phyloP scores from a whole-genome alignment of 257 asterid species.

The Striga asiatica region DNA sequence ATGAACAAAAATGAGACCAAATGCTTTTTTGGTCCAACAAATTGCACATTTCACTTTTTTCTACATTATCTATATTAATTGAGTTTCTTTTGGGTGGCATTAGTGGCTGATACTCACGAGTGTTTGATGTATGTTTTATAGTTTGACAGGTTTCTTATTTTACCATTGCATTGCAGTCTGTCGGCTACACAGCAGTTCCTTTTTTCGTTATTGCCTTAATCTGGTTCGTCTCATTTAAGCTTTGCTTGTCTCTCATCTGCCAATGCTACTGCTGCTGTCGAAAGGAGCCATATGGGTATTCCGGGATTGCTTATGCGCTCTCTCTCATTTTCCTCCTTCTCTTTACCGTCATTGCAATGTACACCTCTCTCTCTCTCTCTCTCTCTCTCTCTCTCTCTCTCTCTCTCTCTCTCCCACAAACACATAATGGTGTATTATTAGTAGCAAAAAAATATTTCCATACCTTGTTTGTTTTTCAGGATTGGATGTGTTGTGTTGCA shows the following conservation, averaged over 20 bases:
- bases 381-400: no score
- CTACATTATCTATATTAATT: no score
- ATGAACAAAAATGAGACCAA: no score
- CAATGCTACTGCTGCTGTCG: slow-evolving; percentile 46
- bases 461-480: slow-evolving; percentile 27
- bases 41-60: no score
- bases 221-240: slow-evolving; percentile 56
- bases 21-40: no score
- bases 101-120: neutral
- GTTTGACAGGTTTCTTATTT: neutral
- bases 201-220: slow-evolving; percentile 43
- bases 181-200: slow-evolving; percentile 56
- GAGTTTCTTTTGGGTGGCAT: neutral
- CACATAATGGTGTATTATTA: no score
- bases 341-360: slow-evolving; percentile 52
- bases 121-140: neutral
- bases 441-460: neutral
- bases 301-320: slow-evolving; percentile 54
- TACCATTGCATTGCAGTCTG: slow-evolving; percentile 52
- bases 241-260: slow-evolving; percentile 36
- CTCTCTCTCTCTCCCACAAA: no score
- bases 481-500: slow-evolving; percentile 68
- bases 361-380: no score
- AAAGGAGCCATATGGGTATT: slow-evolving; percentile 49
- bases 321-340: slow-evolving; percentile 58